Percentiles rank a stretch among this genome's conserved stretches.
Evolutionary conservation across 78 protist genomes (phyloP).

Genomic region (Dictyostelium capitatum): DNA sequence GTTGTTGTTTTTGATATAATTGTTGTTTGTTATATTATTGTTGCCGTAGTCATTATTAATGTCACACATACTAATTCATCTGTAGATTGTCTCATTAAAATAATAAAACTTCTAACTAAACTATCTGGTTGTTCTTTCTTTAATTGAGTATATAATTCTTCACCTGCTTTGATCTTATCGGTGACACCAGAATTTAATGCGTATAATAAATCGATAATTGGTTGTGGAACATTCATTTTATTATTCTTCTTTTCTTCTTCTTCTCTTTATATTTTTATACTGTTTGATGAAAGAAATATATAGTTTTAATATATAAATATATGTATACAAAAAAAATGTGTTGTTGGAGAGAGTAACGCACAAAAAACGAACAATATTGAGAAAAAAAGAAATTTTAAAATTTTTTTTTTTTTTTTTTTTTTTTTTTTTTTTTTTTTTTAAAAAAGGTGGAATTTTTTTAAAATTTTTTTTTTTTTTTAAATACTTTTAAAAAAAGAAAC

Average conservation of each 20-base stretch:
- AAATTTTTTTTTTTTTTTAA: too few relatives aligned
- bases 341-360: not conserved
- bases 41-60: not conserved
- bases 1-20: not conserved
- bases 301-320: not conserved
- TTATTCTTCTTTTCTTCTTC: not conserved
- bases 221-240: conserved; percentile 48
- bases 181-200: conserved; percentile 6
- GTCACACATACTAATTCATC: conserved; percentile 6
- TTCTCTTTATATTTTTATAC: not conserved
- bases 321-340: not conserved
- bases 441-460: too few relatives aligned
- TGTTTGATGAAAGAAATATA: not conserved
- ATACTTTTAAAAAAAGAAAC: too few relatives aligned
- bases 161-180: not conserved
- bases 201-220: not conserved
- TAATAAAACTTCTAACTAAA: conserved; percentile 17
- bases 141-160: conserved; percentile 1
- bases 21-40: not conserved
- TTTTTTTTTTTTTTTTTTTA: too few relatives aligned
- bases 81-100: not conserved
- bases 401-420: not conserved
- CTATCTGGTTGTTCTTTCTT: conserved; percentile 34
- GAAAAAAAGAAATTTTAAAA: not conserved
- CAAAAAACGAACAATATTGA: not conserved